phyloP scores from a whole-genome alignment of 495 filamentous ascomycete species.

The Talaromyces proteolyticus region DNA sequence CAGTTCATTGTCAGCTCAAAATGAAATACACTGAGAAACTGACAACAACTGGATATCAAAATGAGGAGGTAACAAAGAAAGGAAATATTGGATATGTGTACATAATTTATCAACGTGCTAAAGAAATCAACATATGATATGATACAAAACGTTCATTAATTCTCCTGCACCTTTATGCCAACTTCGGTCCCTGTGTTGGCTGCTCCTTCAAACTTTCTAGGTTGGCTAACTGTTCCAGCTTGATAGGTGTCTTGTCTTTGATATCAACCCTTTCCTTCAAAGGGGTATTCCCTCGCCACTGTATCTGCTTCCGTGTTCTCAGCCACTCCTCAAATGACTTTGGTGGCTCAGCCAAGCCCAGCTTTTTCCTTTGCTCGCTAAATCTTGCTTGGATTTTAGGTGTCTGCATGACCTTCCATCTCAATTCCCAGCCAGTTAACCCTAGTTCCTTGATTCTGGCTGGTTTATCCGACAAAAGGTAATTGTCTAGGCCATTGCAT shows the following conservation, averaged over 20 bases:
- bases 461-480: conserved; percentile 70
- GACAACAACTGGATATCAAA: background rate
- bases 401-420: conserved; percentile 82
- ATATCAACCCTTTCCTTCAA: conserved; percentile 32
- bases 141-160: conserved; percentile 2
- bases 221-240: background rate
- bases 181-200: background rate
- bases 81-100: background rate
- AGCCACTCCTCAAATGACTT: conserved; percentile 34
- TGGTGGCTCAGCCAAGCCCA: conserved; percentile 39
- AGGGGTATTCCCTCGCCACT: conserved; percentile 22
- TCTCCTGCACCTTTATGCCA: background rate
- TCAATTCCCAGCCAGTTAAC: conserved; percentile 76
- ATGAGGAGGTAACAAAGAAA: background rate
- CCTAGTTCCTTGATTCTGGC: conserved; percentile 78
- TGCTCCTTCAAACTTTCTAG: background rate
- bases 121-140: conserved; percentile 3
- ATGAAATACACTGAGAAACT: no score
- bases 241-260: conserved; percentile 10
- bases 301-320: conserved; percentile 32
- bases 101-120: background rate
- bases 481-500: conserved; percentile 82
- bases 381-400: conserved; percentile 54
- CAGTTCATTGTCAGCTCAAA: no score
- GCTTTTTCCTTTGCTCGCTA: conserved; percentile 41